These are phyloP conservation scores for Chaetomiaceae sp. DNA, from an alignment of 2,329 filamentous ascomycete species.

Conservation along the genomic window DNA sequence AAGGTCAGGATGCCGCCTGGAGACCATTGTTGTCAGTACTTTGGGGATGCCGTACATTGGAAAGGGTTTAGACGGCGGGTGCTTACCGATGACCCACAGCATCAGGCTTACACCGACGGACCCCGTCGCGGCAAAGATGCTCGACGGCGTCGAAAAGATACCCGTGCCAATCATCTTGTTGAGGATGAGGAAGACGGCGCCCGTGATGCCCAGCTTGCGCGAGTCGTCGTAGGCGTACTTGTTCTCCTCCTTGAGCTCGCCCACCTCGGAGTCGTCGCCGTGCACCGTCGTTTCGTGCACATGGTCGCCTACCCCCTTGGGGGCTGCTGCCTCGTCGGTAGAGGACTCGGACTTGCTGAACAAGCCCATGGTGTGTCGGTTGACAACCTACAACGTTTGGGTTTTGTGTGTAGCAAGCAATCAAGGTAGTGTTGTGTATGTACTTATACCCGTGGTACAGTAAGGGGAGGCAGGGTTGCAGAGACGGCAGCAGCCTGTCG, in stretches of 20 bases:
- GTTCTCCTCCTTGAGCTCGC: conserved; percentile 23
- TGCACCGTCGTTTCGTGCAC: neutral
- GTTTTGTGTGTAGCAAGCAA: too few relatives aligned
- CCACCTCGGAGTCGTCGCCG: conserved; percentile 13
- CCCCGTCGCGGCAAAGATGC: conserved; percentile 47
- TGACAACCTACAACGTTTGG: too few relatives aligned
- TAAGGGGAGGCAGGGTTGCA: too few relatives aligned
- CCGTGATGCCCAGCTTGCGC: conserved; percentile 25
- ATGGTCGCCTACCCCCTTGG: conserved; percentile 5
- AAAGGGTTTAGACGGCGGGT: neutral
- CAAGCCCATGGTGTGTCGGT: conserved; percentile 18
- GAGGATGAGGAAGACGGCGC: conserved; percentile 26
- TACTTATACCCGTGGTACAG: too few relatives aligned
- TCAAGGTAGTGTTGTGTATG: too few relatives aligned
- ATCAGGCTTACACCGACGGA: conserved; percentile 45
- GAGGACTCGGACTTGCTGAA: conserved; percentile 16
- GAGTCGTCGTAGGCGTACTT: conserved; percentile 24
- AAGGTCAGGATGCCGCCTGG: conserved; percentile 45
- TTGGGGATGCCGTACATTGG: neutral
- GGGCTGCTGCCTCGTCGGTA: conserved; percentile 11
- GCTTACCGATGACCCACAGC: conserved; percentile 31
- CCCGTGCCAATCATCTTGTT: conserved; percentile 32
- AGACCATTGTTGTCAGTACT: neutral
- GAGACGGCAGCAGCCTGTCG: too few relatives aligned
- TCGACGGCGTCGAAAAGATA: conserved; percentile 51